phyloP scores from a whole-genome alignment of 1,139 yeast species.

The Saccharomyces pastorianus region DNA sequence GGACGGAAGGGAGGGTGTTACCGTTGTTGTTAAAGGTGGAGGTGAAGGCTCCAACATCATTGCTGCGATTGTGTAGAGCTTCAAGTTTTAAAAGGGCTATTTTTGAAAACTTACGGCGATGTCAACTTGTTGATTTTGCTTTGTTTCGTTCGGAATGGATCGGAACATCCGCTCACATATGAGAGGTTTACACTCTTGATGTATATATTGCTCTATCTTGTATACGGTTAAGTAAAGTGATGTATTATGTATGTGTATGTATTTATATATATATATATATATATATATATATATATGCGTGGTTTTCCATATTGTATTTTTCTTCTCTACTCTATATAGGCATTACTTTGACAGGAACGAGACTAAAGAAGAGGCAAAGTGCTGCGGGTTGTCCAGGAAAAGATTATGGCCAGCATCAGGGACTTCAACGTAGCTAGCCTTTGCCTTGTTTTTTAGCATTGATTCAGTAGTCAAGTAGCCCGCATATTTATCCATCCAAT shows the following conservation, averaged over 20 bases:
- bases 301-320: not conserved
- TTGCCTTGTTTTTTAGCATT: conserved; percentile 20
- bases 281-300: not conserved
- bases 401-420: conserved; percentile 68
- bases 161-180: not conserved
- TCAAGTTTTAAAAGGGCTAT: not conserved
- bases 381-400: conserved; percentile 63
- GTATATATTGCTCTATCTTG: not conserved
- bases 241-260: not conserved
- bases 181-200: not conserved
- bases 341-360: conserved; percentile 33
- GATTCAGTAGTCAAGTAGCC: conserved; percentile 37
- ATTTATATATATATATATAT: not conserved
- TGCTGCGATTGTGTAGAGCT: not conserved
- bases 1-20: not conserved
- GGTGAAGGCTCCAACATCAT: not conserved
- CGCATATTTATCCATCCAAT: conserved; percentile 78
- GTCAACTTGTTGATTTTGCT: not conserved
- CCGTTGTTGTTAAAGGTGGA: not conserved
- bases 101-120: not conserved
- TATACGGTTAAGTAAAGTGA: not conserved
- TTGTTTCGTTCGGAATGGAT: not conserved
- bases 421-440: conserved; percentile 39
- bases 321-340: not conserved
- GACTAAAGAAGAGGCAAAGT: conserved; percentile 45